These are phyloP conservation scores for Saturnispora hagleri DNA, from an alignment of 805 yeast genomes.

Conservation along the genomic window DNA sequence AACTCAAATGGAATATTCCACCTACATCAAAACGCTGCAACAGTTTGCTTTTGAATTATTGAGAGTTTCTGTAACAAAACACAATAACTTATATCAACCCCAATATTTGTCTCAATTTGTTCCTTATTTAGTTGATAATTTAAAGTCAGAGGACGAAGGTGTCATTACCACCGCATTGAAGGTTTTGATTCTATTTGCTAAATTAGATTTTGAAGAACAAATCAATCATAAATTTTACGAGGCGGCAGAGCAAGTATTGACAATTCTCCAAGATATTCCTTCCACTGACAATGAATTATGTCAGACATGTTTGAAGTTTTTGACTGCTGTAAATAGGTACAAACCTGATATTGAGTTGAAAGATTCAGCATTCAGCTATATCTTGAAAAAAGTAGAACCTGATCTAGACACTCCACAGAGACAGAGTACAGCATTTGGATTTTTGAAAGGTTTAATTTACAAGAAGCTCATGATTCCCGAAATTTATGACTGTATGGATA, in stretches of 20 bases:
- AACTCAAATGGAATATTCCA: slow-evolving; percentile 46
- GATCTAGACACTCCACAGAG: slow-evolving; percentile 85
- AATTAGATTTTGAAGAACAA: slow-evolving; percentile 52
- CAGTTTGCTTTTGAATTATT: slow-evolving; percentile 70
- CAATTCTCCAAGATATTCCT: slow-evolving; percentile 65
- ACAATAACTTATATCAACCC: slow-evolving; percentile 49
- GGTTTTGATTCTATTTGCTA: slow-evolving; percentile 49
- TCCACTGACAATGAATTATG: slow-evolving; percentile 69
- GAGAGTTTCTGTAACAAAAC: slow-evolving; percentile 58
- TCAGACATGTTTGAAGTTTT: slow-evolving; percentile 67
- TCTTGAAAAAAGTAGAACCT: slow-evolving; percentile 65
- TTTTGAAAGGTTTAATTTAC: slow-evolving; percentile 67
- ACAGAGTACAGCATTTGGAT: slow-evolving; percentile 82
- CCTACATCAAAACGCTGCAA: slow-evolving; percentile 54
- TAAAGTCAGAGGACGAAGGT: slow-evolving; percentile 64
- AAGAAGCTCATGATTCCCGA: slow-evolving; percentile 76
- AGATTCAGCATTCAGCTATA: slow-evolving; percentile 61
- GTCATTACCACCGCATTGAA: slow-evolving; percentile 62
- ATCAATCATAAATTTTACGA: slow-evolving; percentile 43
- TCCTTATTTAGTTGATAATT: slow-evolving; percentile 55
- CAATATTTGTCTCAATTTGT: slow-evolving; percentile 62
- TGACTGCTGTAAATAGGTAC: slow-evolving; percentile 65
- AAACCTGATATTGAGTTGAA: slow-evolving; percentile 57
- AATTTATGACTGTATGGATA: slow-evolving; percentile 80
- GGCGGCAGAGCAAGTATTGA: slow-evolving; percentile 52